These are phyloP conservation scores for Jackrogersella multiformis DNA, from an alignment of 495 filamentous ascomycete species.

Conservation along the genomic window DNA sequence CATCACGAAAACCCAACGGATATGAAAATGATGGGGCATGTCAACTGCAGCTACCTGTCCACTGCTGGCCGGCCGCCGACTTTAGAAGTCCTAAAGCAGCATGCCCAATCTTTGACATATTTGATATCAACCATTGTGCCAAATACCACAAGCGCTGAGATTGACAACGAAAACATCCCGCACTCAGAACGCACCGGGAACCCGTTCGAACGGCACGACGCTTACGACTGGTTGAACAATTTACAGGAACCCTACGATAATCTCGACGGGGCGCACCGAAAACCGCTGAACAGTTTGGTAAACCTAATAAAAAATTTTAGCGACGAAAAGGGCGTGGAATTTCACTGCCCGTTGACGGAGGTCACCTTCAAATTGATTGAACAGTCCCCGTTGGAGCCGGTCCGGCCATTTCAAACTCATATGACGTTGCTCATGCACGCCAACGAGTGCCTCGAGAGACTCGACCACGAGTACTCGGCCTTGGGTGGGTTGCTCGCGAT, in stretches of 20 bases:
- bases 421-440: conserved; percentile 61
- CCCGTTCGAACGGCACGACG: conserved; percentile 23
- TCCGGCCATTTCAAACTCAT: conserved; percentile 56
- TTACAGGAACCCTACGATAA: conserved; percentile 55
- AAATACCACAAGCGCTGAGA: conserved; percentile 37
- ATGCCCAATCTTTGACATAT: conserved; percentile 60
- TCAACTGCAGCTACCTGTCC: conserved; percentile 64
- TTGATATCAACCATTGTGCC: conserved; percentile 59
- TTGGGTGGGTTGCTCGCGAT: conserved; percentile 61
- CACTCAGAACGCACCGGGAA: not conserved
- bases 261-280: conserved; percentile 54
- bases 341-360: conserved; percentile 54
- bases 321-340: conserved; percentile 51
- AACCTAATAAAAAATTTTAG: conserved; percentile 55
- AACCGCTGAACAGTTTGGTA: conserved; percentile 54
- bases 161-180: conserved; percentile 32
- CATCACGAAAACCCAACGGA: conserved; percentile 38
- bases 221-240: conserved; percentile 62
- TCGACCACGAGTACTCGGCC: conserved; percentile 63
- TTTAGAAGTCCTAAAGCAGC: conserved; percentile 62
- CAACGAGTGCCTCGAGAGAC: conserved; percentile 61
- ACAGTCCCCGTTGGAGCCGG: conserved; percentile 21
- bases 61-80: conserved; percentile 57
- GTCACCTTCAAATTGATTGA: conserved; percentile 19
- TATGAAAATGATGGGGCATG: conserved; percentile 47